Evolutionary conservation across 805 yeast genomes (phyloP).

Genomic region (Teunomyces aglyptinius): DNA sequence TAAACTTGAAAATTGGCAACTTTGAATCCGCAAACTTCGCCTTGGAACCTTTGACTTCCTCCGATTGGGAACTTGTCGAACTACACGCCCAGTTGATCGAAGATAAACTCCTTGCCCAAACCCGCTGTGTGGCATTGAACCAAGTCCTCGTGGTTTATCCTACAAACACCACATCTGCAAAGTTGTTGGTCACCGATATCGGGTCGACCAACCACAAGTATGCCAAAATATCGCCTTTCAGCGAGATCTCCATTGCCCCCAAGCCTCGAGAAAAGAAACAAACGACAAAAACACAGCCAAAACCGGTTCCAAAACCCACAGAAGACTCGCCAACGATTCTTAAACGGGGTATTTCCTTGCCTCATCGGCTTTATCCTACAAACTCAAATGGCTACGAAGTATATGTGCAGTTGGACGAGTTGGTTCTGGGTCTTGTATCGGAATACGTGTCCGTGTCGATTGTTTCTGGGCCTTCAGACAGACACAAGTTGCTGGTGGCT

Average conservation of each 20-base stretch:
- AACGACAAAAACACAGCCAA: slow-evolving; percentile 50
- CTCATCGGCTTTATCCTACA: slow-evolving; percentile 40
- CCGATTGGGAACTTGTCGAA: slow-evolving; percentile 92
- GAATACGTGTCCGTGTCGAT: slow-evolving; percentile 52
- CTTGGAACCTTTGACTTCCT: slow-evolving; percentile 71
- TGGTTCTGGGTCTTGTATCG: slow-evolving; percentile 13
- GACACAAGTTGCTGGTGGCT: slow-evolving; percentile 10
- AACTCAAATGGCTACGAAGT: slow-evolving; percentile 40
- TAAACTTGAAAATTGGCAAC: slow-evolving; percentile 48
- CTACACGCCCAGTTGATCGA: slow-evolving; percentile 77
- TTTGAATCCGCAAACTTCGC: slow-evolving; percentile 61
- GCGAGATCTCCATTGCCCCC: slow-evolving; percentile 80
- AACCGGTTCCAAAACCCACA: slow-evolving; percentile 19
- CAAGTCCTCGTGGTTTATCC: slow-evolving; percentile 71
- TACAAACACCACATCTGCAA: slow-evolving; percentile 57
- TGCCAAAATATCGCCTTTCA: slow-evolving; percentile 56
- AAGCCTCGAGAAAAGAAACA: slow-evolving; percentile 28
- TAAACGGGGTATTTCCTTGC: slow-evolving; percentile 55
- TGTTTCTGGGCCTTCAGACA: slow-evolving; percentile 49
- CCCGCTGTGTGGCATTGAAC: slow-evolving; percentile 64
- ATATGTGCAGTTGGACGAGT: slow-evolving; percentile 43
- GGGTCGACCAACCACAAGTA: slow-evolving; percentile 43
- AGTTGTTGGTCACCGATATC: slow-evolving; percentile 47
- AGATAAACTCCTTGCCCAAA: slow-evolving; percentile 69
- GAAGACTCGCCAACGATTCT: slow-evolving; percentile 29